Conservation (phyloP, 2,329 filamentous ascomycete genomes). For the Pseudogymnoascus pannorum region DNA sequence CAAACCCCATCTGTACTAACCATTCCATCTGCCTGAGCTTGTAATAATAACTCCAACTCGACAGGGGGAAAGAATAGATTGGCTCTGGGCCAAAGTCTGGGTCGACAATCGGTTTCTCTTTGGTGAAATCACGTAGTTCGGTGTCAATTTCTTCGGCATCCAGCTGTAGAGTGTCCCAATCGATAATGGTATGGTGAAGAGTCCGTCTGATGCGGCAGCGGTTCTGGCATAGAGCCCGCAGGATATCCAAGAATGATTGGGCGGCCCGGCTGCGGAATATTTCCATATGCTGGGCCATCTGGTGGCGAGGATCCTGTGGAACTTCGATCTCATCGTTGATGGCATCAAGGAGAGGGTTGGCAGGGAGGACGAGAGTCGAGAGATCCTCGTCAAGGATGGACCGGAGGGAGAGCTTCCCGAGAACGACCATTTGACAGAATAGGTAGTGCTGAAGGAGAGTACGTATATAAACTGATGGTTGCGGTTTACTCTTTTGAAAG, state of each 20-base stretch:
- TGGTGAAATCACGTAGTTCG: slow-evolving; percentile 52
- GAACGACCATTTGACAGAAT: slow-evolving; percentile 62
- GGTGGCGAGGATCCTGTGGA: slow-evolving; percentile 64
- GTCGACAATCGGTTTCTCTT: slow-evolving; percentile 52
- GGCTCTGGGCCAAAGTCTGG: slow-evolving; percentile 42
- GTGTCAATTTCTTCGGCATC: slow-evolving; percentile 74
- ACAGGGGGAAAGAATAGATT: slow-evolving; percentile 64
- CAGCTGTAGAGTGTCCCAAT: slow-evolving; percentile 77
- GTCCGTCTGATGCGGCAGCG: slow-evolving; percentile 81
- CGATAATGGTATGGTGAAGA: slow-evolving; percentile 73
- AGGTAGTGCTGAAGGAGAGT: slow-evolving; percentile 71
- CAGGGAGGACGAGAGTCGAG: slow-evolving; percentile 66
- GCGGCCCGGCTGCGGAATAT: slow-evolving; percentile 52
- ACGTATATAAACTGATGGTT: slow-evolving; percentile 77
- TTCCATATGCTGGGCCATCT: slow-evolving; percentile 69
- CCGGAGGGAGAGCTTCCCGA: slow-evolving; percentile 61
- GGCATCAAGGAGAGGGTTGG: slow-evolving; percentile 62
- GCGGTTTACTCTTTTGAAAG: slow-evolving; percentile 72
- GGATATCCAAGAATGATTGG: slow-evolving; percentile 73
- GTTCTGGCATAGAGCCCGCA: slow-evolving; percentile 82
- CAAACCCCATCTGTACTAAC: slow-evolving; percentile 87
- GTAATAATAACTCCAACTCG: slow-evolving; percentile 83
- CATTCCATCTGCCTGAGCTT: slow-evolving; percentile 84
- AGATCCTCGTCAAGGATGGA: slow-evolving; percentile 77
- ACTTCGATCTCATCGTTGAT: slow-evolving; percentile 70